Conservation (phyloP, 768 basidiomycete species). For the Galerina sulciceps region DNA sequence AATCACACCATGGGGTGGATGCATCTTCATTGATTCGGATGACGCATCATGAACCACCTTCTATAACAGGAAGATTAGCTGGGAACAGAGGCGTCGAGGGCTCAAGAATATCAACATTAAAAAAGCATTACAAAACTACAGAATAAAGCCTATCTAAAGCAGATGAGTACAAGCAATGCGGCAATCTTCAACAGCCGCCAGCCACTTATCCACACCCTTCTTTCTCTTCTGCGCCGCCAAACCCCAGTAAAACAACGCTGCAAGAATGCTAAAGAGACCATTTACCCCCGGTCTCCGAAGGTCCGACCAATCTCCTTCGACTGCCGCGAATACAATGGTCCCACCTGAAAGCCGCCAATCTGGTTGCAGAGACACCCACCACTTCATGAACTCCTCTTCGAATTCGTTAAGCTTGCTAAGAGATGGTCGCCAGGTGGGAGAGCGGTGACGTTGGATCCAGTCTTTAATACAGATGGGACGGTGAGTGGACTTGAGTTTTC, state of each 20-base stretch:
- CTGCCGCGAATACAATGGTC: background rate
- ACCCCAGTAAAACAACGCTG: slow-evolving; percentile 6
- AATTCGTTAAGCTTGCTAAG: background rate
- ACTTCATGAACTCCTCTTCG: slow-evolving; percentile 3
- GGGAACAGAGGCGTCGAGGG: too few species aligned
- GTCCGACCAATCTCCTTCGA: background rate
- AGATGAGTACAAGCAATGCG: background rate
- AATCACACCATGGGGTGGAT: too few species aligned
- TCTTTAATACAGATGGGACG: slow-evolving; percentile 2
- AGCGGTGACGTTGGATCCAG: slow-evolving; percentile 8
- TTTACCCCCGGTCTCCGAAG: background rate
- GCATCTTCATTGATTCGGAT: too few species aligned
- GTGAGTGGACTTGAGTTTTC: background rate
- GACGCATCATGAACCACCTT: too few species aligned
- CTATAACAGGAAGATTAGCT: too few species aligned
- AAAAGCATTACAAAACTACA: too few species aligned
- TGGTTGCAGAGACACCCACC: slow-evolving; percentile 17
- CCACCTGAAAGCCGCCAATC: slow-evolving; percentile 4
- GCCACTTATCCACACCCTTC: background rate
- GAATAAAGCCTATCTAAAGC: too few species aligned
- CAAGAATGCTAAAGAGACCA: slow-evolving; percentile 6
- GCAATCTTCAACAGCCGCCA: background rate
- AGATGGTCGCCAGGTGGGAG: slow-evolving; percentile 9
- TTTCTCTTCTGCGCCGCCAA: background rate
- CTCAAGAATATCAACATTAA: too few species aligned